Base-by-base conservation (phyloP, 106 monocot genomes). In the Platanthera zijinensis region DNA sequence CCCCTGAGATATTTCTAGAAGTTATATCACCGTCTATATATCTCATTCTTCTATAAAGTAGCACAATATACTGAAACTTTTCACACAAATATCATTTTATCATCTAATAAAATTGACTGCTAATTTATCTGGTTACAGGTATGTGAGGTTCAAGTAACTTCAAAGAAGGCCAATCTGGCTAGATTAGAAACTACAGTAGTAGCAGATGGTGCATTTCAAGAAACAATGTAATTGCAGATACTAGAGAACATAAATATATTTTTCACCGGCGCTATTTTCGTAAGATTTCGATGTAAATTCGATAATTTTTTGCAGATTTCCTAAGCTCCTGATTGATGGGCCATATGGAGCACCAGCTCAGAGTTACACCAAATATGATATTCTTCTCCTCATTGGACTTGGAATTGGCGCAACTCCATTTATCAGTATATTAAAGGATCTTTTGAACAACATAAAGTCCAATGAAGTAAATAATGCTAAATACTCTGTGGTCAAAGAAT, bases 331-430 rank as follows among this genome's bases (percentile, higher is more conserved):
- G 6, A 94, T 94, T 54, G 94, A 99, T 77, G 94, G 97, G 22
- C 97, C 97, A 39, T 99, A 88, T 76, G 97, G 97, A 73, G 94
- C 97, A 64, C 97, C 97, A 70, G 94, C 97, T 69, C 97, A 99
- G 76, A 89, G 88, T 71, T 97, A 97, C 91, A 94, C 88, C 28
- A 97, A 97, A 84, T 94, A 94, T 53, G 97, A 97, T 78, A 90
- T 97, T 77, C 85, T 97, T 54, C 75, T 97, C 68, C 87, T 94
- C 19, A 87, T 97, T 49, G 93, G 97, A 7, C 94, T 94, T 50
- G 97, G 97, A 52, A 97, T 97, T 61, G 93, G 97, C 19, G 97
- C 94, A 57, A 97, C 97, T 72, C 97, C 97, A 53, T 94, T 97
- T 75, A 97, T 97, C 61, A 97, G 97, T 85, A 97, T 97, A 83